phyloP scores from a whole-genome alignment of 176 grass and related monocot genomes.

The Saccharum officinarum region DNA sequence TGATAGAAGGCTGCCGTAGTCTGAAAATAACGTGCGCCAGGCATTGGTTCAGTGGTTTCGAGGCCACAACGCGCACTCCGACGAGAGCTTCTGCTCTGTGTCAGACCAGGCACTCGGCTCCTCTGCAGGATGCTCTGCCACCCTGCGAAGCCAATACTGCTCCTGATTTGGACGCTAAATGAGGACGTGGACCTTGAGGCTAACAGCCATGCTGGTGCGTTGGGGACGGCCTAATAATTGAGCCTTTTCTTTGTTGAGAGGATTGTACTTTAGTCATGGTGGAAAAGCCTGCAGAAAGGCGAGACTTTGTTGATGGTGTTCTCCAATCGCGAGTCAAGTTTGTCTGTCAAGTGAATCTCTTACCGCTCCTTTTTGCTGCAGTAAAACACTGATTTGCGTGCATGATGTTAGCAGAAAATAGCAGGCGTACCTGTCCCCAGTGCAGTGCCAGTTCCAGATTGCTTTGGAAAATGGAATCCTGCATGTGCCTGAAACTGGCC shows the following conservation, averaged over 20 bases:
- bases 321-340: neutral
- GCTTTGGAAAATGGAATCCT: neutral
- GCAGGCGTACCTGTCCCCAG: neutral
- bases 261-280: slow-evolving; percentile 24
- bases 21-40: too few relatives aligned
- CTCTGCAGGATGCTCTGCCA: too few relatives aligned
- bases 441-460: neutral
- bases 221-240: neutral
- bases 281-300: slow-evolving; percentile 25
- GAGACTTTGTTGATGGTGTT: neutral
- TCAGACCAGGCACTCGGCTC: too few relatives aligned
- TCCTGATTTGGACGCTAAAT: too few relatives aligned
- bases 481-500: neutral
- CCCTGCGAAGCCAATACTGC: too few relatives aligned
- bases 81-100: too few relatives aligned
- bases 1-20: too few relatives aligned
- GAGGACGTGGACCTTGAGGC: too few relatives aligned
- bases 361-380: neutral
- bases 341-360: neutral
- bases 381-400: neutral
- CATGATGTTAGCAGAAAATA: neutral
- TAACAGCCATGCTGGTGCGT: too few relatives aligned
- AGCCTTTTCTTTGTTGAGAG: slow-evolving; percentile 21
- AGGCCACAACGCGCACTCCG: too few relatives aligned
- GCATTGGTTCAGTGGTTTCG: too few relatives aligned